A percentile compares a stretch with the other conserved stretches of the same genome.
phyloP scores from a whole-genome alignment of 495 filamentous ascomycete species.

The Articulospora tetracladia region DNA sequence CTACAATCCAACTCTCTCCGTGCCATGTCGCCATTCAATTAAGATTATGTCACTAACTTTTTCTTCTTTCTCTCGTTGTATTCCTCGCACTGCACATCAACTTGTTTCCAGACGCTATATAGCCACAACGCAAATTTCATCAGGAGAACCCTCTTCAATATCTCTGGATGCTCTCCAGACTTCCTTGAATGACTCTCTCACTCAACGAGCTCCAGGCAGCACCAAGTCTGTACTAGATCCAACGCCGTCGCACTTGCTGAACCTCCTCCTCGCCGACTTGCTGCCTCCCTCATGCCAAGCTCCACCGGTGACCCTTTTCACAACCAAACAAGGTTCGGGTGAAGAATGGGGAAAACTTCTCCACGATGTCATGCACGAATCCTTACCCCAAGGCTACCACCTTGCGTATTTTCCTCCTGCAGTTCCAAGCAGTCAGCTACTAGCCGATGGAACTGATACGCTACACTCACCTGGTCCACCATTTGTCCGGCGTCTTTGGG shows the following conservation, averaged over 20 bases:
- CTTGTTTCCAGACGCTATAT: background rate
- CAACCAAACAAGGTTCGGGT: background rate
- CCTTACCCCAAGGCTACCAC: conserved; percentile 64
- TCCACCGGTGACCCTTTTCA: background rate
- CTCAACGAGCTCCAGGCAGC: conserved; percentile 45
- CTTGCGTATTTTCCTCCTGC: conserved; percentile 68
- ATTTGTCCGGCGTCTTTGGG: conserved; percentile 75
- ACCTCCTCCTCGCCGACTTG: conserved; percentile 56
- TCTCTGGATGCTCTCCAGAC: background rate
- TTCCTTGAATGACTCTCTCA: background rate
- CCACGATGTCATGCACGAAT: background rate
- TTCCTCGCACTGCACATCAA: background rate
- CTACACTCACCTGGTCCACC: conserved; percentile 61
- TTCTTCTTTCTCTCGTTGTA: background rate
- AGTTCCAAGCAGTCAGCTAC: conserved; percentile 47
- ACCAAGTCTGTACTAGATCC: conserved; percentile 63
- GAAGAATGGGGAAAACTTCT: background rate
- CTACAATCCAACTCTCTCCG: background rate
- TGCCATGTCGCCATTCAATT: background rate
- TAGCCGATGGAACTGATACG: conserved; percentile 68
- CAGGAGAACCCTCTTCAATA: background rate
- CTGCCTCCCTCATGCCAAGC: conserved; percentile 31
- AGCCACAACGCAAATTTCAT: background rate
- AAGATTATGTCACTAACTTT: background rate
- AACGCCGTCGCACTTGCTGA: conserved; percentile 60